These are phyloP conservation scores for Tolypocladium paradoxum DNA, from an alignment of 2,329 filamentous ascomycete genomes.

Conservation along the genomic window DNA sequence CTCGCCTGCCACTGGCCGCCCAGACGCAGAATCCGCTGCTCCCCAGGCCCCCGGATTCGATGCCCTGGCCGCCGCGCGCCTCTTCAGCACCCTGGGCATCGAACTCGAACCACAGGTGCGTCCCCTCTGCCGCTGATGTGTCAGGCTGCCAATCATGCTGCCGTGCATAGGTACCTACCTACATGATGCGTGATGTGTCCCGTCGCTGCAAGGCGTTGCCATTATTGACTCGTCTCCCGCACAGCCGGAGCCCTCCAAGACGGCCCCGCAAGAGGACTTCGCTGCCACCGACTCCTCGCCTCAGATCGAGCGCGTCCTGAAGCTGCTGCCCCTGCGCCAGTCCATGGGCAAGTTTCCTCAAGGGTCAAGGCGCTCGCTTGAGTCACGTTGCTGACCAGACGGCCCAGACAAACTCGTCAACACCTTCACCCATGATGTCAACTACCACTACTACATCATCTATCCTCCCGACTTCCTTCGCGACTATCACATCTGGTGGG, in stretches of 20 bases:
- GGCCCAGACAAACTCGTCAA: constrained; percentile 16
- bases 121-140: neutral
- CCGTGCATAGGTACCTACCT: neutral
- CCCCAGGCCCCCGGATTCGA: constrained; percentile 7
- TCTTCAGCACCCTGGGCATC: constrained; percentile 11
- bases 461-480: constrained; percentile 17
- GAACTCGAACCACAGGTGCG: constrained; percentile 7
- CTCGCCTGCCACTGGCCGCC: neutral
- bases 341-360: constrained; percentile 13
- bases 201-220: neutral
- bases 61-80: constrained; percentile 10
- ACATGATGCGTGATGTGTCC: neutral
- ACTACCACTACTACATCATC: constrained; percentile 23
- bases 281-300: constrained; percentile 9
- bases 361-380: neutral
- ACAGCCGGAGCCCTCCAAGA: constrained; percentile 6
- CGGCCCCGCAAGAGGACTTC: constrained; percentile 8
- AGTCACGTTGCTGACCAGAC: neutral
- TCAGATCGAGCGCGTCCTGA: constrained; percentile 13
- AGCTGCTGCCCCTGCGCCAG: constrained; percentile 12
- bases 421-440: constrained; percentile 18
- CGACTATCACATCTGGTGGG: constrained; percentile 21
- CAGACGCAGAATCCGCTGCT: neutral
- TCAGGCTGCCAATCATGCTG: neutral
- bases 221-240: neutral